phyloP scores from a whole-genome alignment of 140 eudicot species.

The Cichorium intybus region DNA sequence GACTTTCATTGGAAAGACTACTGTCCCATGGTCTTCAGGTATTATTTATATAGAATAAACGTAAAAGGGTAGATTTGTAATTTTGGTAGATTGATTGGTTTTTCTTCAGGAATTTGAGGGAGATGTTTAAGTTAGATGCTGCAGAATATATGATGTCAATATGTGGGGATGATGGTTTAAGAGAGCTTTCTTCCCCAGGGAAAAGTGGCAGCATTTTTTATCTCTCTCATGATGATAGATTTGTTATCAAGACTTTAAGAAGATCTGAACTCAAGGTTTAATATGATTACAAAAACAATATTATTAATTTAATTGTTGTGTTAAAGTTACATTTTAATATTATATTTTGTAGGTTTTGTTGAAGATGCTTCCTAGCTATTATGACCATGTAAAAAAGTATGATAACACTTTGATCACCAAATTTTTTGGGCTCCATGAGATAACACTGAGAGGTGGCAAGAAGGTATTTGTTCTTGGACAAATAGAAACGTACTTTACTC shows the following conservation, averaged over 20 bases:
- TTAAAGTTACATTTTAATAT: background rate
- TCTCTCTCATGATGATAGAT: conserved; percentile 90
- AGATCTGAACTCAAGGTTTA: conserved; percentile 80
- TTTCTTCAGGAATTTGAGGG: conserved; percentile 84
- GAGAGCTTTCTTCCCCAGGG: conserved; percentile 95
- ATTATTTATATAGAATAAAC: background rate
- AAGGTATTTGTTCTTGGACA: conserved; percentile 59
- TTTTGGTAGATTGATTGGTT: conserved; percentile 7
- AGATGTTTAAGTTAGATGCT: conserved; percentile 93
- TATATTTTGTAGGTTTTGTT: conserved; percentile 56
- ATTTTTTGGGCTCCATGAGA: conserved; percentile 86
- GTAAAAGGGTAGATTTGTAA: conserved; percentile 3
- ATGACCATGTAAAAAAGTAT: conserved; percentile 65
- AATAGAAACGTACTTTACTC: no score
- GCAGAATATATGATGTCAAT: conserved; percentile 99
- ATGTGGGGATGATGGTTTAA: conserved; percentile 98
- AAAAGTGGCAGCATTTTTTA: conserved; percentile 99
- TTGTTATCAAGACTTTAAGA: conserved; percentile 84
- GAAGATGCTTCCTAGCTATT: conserved; percentile 90
- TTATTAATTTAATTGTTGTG: background rate
- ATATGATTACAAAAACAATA: background rate
- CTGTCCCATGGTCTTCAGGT: conserved; percentile 99
- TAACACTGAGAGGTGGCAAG: conserved; percentile 61
- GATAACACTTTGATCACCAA: conserved; percentile 95
- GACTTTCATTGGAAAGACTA: conserved; percentile 96